These are phyloP conservation scores for Iberis pinnata DNA, from an alignment of 345 rosid genomes.

Conservation along the genomic window DNA sequence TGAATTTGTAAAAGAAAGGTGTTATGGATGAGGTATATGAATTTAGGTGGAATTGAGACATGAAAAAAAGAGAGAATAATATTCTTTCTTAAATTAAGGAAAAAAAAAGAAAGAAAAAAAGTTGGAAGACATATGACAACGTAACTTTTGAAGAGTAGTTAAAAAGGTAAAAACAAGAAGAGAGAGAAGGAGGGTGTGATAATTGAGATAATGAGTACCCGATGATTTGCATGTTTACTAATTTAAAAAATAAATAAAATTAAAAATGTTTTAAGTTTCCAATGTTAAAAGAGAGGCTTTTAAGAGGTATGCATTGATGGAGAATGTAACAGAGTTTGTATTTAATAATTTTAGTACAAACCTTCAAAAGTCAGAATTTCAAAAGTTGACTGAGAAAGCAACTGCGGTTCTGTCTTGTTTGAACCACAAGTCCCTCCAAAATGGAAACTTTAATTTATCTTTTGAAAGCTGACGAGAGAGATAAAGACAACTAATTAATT, in stretches of 20 bases:
- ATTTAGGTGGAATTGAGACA: too few relatives aligned
- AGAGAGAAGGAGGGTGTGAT: slow-evolving; percentile 28
- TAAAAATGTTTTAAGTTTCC: slow-evolving; percentile 13
- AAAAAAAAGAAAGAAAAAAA: not conserved
- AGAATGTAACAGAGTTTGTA: slow-evolving; percentile 11
- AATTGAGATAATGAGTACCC: slow-evolving; percentile 84
- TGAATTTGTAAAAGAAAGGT: too few relatives aligned
- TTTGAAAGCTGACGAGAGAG: slow-evolving; percentile 24
- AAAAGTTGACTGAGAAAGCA: slow-evolving; percentile 33
- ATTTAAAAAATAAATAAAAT: slow-evolving; percentile 3
- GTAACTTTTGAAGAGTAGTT: slow-evolving; percentile 23
- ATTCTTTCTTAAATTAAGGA: too few relatives aligned
- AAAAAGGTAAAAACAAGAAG: slow-evolving; percentile 29
- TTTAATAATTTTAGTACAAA: slow-evolving; percentile 13
- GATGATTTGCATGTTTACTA: slow-evolving; percentile 64
- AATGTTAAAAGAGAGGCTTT: slow-evolving; percentile 18
- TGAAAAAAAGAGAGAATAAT: too few relatives aligned
- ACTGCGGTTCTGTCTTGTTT: slow-evolving; percentile 37
- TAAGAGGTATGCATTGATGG: slow-evolving; percentile 30
- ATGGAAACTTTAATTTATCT: slow-evolving; percentile 18
- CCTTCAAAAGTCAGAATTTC: slow-evolving; percentile 15
- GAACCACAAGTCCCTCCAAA: slow-evolving; percentile 17
- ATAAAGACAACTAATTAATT: slow-evolving; percentile 31
- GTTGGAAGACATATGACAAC: slow-evolving; percentile 10
- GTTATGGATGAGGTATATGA: too few relatives aligned